Base-by-base conservation (phyloP, 106 monocot species). In the Dioscorea zingiberensis region DNA sequence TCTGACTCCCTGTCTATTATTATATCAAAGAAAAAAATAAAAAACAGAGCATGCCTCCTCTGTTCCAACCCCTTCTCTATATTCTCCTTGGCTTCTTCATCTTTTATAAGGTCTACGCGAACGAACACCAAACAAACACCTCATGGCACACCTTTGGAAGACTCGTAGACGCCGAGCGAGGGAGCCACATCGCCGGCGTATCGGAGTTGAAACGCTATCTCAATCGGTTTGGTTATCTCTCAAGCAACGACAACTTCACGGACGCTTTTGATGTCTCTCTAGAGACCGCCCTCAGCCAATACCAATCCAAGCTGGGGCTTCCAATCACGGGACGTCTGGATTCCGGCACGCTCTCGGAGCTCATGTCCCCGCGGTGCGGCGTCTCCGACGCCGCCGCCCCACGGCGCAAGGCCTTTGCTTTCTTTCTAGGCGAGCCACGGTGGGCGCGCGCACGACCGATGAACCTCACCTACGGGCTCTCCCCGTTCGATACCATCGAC, bases 381-480 rank as follows among this genome's bases (percentile, higher is more conserved):
- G 69, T 88, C 15, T n/a, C 44, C 48, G 93, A 89, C 38, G 15
- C 25, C 7, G 54, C 17, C 11, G 11, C 26, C 19, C 18, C 27
- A 10, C 24, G 19, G 8, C 64, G 24, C 38, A 59, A 54, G 29
- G 72, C 73, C 27, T 97, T 63, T 71, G 76, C 85, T 0, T 92
- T 77, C 77, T 92, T 97, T 73, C 44, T 79, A 0, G 86, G 92
- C 13, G 8, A 71, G 44, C 97, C 97, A 1, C 58, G 79, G 25
- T 97, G 92, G 88, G 44, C 44, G 48, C 69, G 78, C 44, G 15
- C 78, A 1, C 25, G 51, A 17, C 81, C 85, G 17, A 60, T 83
- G 13, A 74, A 23, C 14, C 81, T 97, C 29, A 82, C 92, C 7
- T 97, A 89, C 71, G 85, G 83, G 29, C 55, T 97, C 46, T 86